A percentile compares a stretch with the other conserved stretches of the same genome.
Conservation (phyloP, 2,329 filamentous ascomycete genomes). For the Alternaria metachromatica region DNA sequence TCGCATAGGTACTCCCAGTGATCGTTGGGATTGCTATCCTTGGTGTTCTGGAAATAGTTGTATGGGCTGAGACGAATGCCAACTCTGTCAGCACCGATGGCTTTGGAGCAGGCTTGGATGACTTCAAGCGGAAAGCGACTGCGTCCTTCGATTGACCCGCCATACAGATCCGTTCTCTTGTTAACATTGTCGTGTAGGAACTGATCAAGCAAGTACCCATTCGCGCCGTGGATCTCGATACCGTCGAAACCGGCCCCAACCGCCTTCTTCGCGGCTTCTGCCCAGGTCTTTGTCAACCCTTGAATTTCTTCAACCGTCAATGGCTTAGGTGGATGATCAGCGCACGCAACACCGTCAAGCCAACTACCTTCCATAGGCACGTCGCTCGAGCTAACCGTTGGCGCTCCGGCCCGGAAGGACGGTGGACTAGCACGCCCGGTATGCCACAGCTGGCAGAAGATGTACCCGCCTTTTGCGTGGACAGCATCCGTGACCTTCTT, state of each 20-base stretch:
- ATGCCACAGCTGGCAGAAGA: conserved; percentile 56
- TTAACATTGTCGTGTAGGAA: conserved; percentile 60
- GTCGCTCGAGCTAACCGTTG: conserved; percentile 49
- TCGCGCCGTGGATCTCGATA: conserved; percentile 51
- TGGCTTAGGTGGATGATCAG: conserved; percentile 42
- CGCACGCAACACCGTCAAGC: conserved; percentile 47
- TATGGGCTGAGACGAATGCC: conserved; percentile 44
- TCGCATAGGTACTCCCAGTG: conserved; percentile 57
- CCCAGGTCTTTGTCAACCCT: conserved; percentile 48
- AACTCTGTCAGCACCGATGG: conserved; percentile 42
- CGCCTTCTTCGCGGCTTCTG: conserved; percentile 48
- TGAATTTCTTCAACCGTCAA: conserved; percentile 52
- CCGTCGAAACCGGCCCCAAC: conserved; percentile 46
- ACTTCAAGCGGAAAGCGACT: conserved; percentile 64
- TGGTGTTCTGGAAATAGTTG: conserved; percentile 50
- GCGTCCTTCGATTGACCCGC: conserved; percentile 60
- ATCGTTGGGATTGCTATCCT: conserved; percentile 53
- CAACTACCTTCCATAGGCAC: conserved; percentile 51
- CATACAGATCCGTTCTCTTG: conserved; percentile 58
- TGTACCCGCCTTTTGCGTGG: conserved; percentile 58
- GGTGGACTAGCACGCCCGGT: conserved; percentile 55
- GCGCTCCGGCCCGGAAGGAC: conserved; percentile 48
- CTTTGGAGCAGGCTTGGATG: conserved; percentile 45
- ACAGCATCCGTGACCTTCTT: conserved; percentile 60
- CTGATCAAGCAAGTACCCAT: conserved; percentile 60